Percentiles rank a stretch among this genome's conserved stretches.
phyloP scores from a whole-genome alignment of 208 protist species.

The Acanthamoeba rhysodes region DNA sequence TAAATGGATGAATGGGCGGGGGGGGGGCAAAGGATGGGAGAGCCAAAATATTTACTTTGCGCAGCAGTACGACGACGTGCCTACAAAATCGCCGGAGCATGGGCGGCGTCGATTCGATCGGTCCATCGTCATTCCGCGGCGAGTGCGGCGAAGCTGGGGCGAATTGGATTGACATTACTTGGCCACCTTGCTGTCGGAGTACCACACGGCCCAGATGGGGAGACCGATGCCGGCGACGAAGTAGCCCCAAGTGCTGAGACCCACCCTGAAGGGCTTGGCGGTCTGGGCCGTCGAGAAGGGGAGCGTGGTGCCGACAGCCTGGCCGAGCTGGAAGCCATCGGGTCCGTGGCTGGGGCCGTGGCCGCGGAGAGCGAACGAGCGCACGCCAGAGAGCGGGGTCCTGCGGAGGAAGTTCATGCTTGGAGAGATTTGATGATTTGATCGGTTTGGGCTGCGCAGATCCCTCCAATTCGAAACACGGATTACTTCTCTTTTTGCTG shows the following conservation, averaged over 20 bases:
- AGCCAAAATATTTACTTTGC: no score
- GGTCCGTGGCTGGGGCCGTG: slow-evolving; percentile 66
- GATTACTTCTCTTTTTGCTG: background rate
- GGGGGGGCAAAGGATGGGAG: no score
- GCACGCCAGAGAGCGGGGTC: slow-evolving; percentile 65
- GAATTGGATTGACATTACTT: background rate
- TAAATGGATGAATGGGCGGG: no score
- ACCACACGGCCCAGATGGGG: slow-evolving; percentile 46
- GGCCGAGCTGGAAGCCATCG: slow-evolving; percentile 35
- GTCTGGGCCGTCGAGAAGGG: slow-evolving; percentile 20
- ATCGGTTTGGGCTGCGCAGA: no score
- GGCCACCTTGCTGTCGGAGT: slow-evolving; percentile 10
- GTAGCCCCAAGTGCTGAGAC: slow-evolving; percentile 11
- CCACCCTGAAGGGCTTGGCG: slow-evolving; percentile 26
- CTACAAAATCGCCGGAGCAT: no score
- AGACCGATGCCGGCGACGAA: background rate
- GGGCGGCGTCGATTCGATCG: no score
- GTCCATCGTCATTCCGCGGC: no score
- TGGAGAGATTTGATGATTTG: no score
- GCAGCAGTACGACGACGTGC: no score
- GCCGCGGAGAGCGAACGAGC: slow-evolving; percentile 48
- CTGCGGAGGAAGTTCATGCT: slow-evolving; percentile 73
- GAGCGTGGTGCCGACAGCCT: slow-evolving; percentile 49
- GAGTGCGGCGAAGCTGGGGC: no score
- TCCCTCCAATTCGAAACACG: background rate